These are phyloP conservation scores for Calonectria ilicicola DNA, from an alignment of 2,329 filamentous ascomycete species.

Conservation along the genomic window DNA sequence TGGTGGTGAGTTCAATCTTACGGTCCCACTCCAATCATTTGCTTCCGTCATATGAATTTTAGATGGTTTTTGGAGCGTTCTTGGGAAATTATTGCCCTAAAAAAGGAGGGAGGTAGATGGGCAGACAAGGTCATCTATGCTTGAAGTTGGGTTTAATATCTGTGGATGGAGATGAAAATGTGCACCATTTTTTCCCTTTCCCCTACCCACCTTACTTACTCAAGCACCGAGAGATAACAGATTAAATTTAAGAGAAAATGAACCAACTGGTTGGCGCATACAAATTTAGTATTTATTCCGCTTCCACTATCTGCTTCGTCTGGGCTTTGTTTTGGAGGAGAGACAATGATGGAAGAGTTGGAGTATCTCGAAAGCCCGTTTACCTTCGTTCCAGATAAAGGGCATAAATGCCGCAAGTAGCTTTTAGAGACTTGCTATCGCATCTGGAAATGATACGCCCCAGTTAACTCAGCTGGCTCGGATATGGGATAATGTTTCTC, in stretches of 20 bases:
- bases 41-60: no score
- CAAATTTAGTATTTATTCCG: not conserved
- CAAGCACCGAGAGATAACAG: not conserved
- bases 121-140: no score
- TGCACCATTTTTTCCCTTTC: not conserved
- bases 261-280: not conserved
- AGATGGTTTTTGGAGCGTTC: not conserved
- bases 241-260: not conserved
- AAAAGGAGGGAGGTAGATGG: not conserved
- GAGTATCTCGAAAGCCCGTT: not conserved
- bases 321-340: no score
- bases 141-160: not conserved
- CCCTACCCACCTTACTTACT: no score
- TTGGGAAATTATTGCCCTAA: not conserved
- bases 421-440: not conserved
- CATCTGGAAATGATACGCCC: not conserved
- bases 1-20: no score
- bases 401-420: no score
- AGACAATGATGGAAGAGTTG: not conserved
- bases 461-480: not conserved
- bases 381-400: not conserved
- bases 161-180: not conserved
- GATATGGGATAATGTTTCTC: not conserved
- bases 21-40: not conserved
- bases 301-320: no score